Evolutionary conservation across 805 yeast genomes (phyloP), one percentile per base, ranked within the genome.

Genomic region (Zygotorulaspora danielsina): DNA sequence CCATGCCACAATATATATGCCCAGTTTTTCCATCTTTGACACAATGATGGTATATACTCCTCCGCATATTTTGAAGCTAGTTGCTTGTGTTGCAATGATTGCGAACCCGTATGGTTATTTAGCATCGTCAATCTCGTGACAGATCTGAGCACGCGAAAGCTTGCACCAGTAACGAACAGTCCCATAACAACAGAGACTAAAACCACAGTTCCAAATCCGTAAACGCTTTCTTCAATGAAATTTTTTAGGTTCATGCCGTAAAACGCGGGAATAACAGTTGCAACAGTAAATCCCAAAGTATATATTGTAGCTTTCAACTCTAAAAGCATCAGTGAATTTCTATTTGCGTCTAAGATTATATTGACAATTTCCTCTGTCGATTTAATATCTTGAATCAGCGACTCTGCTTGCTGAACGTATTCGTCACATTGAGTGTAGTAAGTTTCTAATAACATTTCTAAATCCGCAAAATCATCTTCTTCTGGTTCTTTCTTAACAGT

Each of bases 331-430:
- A 89, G 67, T 3, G 95, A 78, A 63, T 89, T 89, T 66, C 97
- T 77, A 55, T 87, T 87, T 2, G 96, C 86, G 61, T 89, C 97
- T 39, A 89, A 63, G 45, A 89, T 88, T 53, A 89, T 88, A 56
- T 88, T 88, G 43, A 86, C 89, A 56, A 89, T 85, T 54, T 89
- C 97, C 57, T 88, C 96, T 0, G 97, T 89, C 11, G 93, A 84
- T 55, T 79, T 79, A 51, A 89, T 86, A 56, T 89, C 95, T 50
- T 79, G 80, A 15, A 84, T 76, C 40, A 88, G 66, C 3, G 90
- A 81, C 31, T 85, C 95, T 0, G 95, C 81, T 51, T 84, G 90
- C 61, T 89, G 97, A 5, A 88, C 96, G 50, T 84, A 79, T 65
- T 89, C 97, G 56, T 89, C 96, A 57, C 90, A 82, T 52, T 88